These are phyloP conservation scores for Pichiaceae sp. DNA, from an alignment of 1,139 yeast species.

Conservation along the genomic window DNA sequence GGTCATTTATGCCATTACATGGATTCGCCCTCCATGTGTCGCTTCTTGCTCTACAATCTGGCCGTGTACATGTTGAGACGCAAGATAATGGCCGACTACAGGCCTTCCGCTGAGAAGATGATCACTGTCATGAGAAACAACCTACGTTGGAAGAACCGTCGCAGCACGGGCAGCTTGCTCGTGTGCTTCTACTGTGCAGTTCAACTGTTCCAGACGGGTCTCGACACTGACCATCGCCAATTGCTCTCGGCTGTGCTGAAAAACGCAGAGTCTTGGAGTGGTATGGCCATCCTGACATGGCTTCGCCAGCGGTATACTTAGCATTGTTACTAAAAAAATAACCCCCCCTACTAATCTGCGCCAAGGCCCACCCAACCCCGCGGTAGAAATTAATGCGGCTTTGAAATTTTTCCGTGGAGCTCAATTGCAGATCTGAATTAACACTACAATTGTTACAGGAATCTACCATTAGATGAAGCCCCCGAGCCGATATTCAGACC, in stretches of 20 bases:
- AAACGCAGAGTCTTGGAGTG: conserved; percentile 28
- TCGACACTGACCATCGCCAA: conserved; percentile 25
- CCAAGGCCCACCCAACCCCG: no score
- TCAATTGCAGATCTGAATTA: no score
- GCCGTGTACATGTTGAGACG: neutral
- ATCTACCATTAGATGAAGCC: no score
- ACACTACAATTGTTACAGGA: no score
- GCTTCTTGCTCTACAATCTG: neutral
- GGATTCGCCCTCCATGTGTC: neutral
- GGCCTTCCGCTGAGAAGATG: conserved; percentile 8
- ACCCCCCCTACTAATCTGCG: no score
- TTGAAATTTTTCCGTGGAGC: no score
- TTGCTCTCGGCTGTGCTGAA: conserved; percentile 17
- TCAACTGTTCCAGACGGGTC: conserved; percentile 5
- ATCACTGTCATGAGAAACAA: conserved; percentile 16
- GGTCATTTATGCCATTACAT: neutral
- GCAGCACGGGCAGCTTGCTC: conserved; percentile 5
- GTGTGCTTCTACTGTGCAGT: conserved; percentile 7
- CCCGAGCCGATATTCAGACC: no score
- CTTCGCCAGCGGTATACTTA: neutral
- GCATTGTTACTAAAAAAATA: no score
- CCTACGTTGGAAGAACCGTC: conserved; percentile 8
- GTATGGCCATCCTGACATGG: conserved; percentile 22
- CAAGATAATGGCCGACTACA: neutral
- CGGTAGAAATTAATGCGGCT: no score